These are phyloP conservation scores for Albizia julibrissin DNA, from an alignment of 306 rosid genomes.

Conservation along the genomic window DNA sequence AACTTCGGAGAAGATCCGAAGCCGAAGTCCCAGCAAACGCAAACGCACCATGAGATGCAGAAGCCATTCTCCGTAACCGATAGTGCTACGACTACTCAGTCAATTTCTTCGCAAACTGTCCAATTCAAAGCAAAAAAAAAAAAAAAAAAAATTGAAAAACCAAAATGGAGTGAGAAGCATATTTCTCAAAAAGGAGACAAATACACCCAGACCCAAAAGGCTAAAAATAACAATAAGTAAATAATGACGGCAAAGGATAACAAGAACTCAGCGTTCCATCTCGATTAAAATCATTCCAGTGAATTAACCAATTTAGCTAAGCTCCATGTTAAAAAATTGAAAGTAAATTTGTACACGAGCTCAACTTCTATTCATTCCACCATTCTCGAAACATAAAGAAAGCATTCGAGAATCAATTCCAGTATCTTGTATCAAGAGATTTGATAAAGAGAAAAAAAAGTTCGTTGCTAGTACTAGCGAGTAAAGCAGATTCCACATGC, in stretches of 20 bases:
- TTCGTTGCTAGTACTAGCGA: background rate
- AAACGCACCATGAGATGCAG: slow-evolving; percentile 54
- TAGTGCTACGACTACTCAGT: slow-evolving; percentile 34
- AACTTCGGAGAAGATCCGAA: slow-evolving; percentile 85
- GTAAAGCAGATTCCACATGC: slow-evolving; percentile 5
- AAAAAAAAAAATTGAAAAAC: background rate
- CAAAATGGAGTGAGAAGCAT: background rate
- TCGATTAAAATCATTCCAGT: slow-evolving; percentile 6
- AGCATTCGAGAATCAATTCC: background rate
- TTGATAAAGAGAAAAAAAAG: background rate
- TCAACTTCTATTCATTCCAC: background rate
- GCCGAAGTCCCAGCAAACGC: slow-evolving; percentile 63
- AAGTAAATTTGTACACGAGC: background rate
- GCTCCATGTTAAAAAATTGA: slow-evolving; percentile 17
- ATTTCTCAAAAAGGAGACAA: background rate
- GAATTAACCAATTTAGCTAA: slow-evolving; percentile 18
- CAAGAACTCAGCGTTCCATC: background rate
- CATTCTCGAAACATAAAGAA: background rate
- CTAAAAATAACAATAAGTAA: background rate
- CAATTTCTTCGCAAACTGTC: slow-evolving; percentile 38
- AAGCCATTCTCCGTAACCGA: slow-evolving; percentile 57
- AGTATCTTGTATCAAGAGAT: background rate
- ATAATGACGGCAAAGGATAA: background rate
- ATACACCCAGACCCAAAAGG: slow-evolving; percentile 27
- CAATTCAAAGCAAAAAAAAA: slow-evolving; percentile 16